Base-by-base conservation (phyloP, 352 stramenopile genomes). In the Phytophthora capsici region DNA sequence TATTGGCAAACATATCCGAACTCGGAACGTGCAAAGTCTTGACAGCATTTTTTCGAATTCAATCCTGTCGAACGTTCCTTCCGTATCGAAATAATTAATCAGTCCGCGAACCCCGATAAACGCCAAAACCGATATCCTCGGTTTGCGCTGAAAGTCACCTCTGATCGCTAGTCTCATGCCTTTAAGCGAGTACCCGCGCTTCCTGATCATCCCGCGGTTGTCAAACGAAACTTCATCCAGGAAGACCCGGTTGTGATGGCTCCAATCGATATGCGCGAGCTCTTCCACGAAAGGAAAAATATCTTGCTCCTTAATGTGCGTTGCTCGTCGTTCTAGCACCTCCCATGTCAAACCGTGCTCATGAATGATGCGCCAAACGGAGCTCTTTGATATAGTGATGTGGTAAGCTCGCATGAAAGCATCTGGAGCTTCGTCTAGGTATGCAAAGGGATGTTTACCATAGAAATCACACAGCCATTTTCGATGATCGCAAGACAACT, bases 1-100 rank as follows among this genome's bases (percentile, higher is more conserved):
- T 75, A 75, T 30, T 68, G 58, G 6, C 55, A 54, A n/a, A 71
- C 58, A 3, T 36, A 37, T 23, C 50, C 30, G 2, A 25, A 9
- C 20, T 37, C 12, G 0, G 52, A 52, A 22, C 63, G 43, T 6
- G 56, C 57, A 44, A 80, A 70, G 3, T 53, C 37, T 2, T 54
- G 47, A 34, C 68, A 80, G 40, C 57, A 66, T n/a, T 7, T 40
- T 20, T 2, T 66, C 14, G 48, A 78, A 81, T 20, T 63, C 34
- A 6, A 68, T 19, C 8, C 64, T 49, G 53, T 73, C 63, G 57
- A 47, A 47, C 40, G 40, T 47, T 25, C 40, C 40, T 47, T 47
- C 4, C 1, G 40, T 47, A 3, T 26, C 40, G 28, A 28, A 47
- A 0, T 0, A 47, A 14, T 47, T 17, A 2, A 81, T 13, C 6